A percentile compares a stretch with the other conserved stretches of the same genome.
Conservation (phyloP, 148 eudicot genomes). For the Camellia japonica region DNA sequence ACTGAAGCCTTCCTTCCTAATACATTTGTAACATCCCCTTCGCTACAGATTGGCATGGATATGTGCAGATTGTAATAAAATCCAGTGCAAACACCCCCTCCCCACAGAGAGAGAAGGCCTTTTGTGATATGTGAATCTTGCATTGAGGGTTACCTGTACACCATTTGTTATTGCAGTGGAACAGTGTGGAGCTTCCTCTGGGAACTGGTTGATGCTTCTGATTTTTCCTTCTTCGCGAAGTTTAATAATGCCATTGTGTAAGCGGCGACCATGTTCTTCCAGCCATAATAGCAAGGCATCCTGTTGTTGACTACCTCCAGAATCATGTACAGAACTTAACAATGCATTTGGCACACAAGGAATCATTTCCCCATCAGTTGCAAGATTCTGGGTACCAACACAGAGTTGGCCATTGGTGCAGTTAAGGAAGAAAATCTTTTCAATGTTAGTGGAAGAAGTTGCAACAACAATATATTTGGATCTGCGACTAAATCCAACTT, state of each 20-base stretch:
- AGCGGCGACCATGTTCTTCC: conserved; percentile 85
- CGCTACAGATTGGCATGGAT: not conserved
- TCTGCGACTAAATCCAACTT: conserved; percentile 31
- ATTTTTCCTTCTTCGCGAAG: conserved; percentile 45
- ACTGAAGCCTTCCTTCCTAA: not conserved
- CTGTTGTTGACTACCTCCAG: conserved; percentile 32
- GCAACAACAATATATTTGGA: conserved; percentile 59
- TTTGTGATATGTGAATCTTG: not conserved
- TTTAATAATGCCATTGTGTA: conserved; percentile 59
- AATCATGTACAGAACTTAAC: conserved; percentile 35
- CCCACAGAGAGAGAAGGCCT: not conserved
- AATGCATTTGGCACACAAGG: conserved; percentile 77
- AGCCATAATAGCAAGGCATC: conserved; percentile 90
- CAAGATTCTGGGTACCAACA: conserved; percentile 67
- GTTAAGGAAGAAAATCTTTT: conserved; percentile 61
- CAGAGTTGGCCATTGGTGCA: conserved; percentile 64
- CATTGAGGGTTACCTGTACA: conserved; percentile 57
- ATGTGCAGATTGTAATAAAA: not conserved
- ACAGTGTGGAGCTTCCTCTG: conserved; percentile 69
- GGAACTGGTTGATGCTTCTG: conserved; percentile 62
- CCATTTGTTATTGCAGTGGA: conserved; percentile 74
- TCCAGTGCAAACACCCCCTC: too few species aligned
- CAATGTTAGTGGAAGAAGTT: conserved; percentile 31
- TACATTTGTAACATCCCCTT: not conserved
- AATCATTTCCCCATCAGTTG: conserved; percentile 59